These are phyloP conservation scores for Penicillium diatomitis DNA, from an alignment of 495 filamentous ascomycete genomes.

Conservation along the genomic window DNA sequence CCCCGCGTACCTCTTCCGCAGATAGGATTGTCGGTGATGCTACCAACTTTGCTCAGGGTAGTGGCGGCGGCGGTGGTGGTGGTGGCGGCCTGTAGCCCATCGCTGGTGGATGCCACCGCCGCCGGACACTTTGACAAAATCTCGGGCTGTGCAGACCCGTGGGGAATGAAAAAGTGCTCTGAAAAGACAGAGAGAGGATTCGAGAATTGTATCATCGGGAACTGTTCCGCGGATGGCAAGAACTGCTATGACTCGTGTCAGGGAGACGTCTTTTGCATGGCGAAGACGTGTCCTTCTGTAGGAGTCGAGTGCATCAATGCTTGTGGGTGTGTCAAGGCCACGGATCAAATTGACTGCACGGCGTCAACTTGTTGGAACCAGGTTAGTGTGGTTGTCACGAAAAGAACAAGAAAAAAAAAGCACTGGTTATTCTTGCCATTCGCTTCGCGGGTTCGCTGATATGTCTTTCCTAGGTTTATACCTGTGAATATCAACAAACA, in stretches of 20 bases:
- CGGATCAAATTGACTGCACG: constrained; percentile 12
- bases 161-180: constrained; percentile 10
- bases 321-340: constrained; percentile 6
- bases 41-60: neutral
- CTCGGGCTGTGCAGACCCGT: constrained; percentile 11
- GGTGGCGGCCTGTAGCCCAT: neutral
- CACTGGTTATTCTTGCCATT: too few relatives aligned
- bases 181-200: constrained; percentile 3
- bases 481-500: constrained; percentile 19
- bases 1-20: too few relatives aligned
- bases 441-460: neutral
- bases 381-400: constrained; percentile 1
- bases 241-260: constrained; percentile 7
- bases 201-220: constrained; percentile 10
- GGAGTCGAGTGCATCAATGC: constrained; percentile 12
- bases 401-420: too few relatives aligned
- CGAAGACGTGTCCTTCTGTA: constrained; percentile 3
- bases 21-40: too few relatives aligned
- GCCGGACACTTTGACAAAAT: constrained; percentile 10
- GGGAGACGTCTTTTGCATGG: constrained; percentile 8
- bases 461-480: constrained; percentile 10
- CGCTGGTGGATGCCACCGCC: neutral
- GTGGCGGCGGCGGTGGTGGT: neutral
- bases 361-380: constrained; percentile 18
- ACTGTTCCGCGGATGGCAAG: constrained; percentile 6